A percentile compares a stretch with the other conserved stretches of the same genome.
Conservation (phyloP, 2,329 filamentous ascomycete genomes). For the Aspergillus sp. region DNA sequence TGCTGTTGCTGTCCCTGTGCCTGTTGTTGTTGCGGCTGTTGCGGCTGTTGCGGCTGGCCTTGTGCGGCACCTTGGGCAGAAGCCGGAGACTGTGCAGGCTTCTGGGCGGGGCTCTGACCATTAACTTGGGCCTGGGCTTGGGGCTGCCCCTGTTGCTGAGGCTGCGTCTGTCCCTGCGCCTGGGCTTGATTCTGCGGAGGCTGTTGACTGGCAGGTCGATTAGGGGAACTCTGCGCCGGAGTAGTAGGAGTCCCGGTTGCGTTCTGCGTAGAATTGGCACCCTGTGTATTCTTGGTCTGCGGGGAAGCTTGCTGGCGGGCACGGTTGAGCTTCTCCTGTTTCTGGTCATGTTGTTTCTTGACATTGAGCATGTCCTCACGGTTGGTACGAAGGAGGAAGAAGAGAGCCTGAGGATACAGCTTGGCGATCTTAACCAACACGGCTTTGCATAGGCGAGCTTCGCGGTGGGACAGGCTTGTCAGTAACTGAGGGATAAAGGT, state of each 20-base stretch:
- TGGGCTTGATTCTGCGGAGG: conserved; percentile 24
- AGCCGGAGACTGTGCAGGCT: conserved; percentile 9
- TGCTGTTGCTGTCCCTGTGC: neutral
- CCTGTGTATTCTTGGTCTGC: conserved; percentile 39
- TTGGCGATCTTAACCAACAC: conserved; percentile 94
- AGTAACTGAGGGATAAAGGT: conserved; percentile 97
- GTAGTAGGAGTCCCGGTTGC: conserved; percentile 42
- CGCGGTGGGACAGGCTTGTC: conserved; percentile 85
- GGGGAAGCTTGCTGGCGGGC: conserved; percentile 59
- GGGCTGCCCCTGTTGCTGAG: conserved; percentile 16
- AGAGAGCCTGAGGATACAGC: conserved; percentile 90
- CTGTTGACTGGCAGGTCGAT: conserved; percentile 24
- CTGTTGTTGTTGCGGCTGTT: neutral
- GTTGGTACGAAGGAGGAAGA: conserved; percentile 91
- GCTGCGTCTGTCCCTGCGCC: neutral
- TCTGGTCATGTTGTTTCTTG: conserved; percentile 77
- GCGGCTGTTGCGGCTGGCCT: conserved; percentile 7
- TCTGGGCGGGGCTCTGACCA: conserved; percentile 14
- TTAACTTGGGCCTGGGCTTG: conserved; percentile 11
- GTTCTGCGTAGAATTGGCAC: conserved; percentile 48
- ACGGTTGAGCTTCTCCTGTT: conserved; percentile 58
- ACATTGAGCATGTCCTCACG: conserved; percentile 91
- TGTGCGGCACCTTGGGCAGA: conserved; percentile 14
- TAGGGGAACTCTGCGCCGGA: conserved; percentile 27
- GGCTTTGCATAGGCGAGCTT: conserved; percentile 80